phyloP scores from a whole-genome alignment of 768 basidiomycete species.

The Fomitopsis serialis region DNA sequence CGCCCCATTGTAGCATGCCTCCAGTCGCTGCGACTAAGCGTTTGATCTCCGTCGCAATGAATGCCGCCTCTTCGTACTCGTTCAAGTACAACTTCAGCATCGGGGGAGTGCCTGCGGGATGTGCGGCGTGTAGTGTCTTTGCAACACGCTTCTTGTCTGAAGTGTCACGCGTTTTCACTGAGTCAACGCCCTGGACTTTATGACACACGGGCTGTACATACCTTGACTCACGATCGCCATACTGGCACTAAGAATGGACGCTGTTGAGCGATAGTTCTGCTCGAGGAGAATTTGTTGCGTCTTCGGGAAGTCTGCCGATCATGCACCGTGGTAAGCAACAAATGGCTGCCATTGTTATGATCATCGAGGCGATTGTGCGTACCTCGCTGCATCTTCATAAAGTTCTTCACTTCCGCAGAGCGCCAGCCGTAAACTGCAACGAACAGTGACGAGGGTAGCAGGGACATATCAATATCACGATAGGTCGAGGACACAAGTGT shows the following conservation, averaged over 20 bases:
- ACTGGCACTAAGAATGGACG: constrained; percentile 64
- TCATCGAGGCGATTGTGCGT: background rate
- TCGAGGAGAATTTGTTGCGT: constrained; percentile 72
- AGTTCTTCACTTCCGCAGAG: constrained; percentile 71
- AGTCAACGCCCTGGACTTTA: background rate
- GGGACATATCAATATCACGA: no score
- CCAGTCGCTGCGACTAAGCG: constrained; percentile 70
- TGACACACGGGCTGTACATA: constrained; percentile 16
- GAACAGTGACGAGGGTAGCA: background rate
- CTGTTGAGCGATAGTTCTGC: constrained; percentile 84
- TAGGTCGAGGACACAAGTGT: no score
- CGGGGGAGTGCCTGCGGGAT: constrained; percentile 57
- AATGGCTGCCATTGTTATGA: no score
- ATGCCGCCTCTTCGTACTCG: constrained; percentile 62
- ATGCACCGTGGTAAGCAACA: no score
- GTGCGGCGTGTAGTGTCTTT: constrained; percentile 68
- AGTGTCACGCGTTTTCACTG: background rate
- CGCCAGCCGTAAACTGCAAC: constrained; percentile 78
- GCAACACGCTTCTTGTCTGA: constrained; percentile 70
- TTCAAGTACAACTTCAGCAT: constrained; percentile 46
- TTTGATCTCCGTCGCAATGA: constrained; percentile 76
- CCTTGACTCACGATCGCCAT: constrained; percentile 83
- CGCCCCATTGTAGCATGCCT: constrained; percentile 62
- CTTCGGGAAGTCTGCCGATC: constrained; percentile 52
- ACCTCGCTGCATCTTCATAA: constrained; percentile 69